Base-by-base conservation (phyloP, 2,329 filamentous ascomycete species). In the Colletotrichum spinosum region DNA sequence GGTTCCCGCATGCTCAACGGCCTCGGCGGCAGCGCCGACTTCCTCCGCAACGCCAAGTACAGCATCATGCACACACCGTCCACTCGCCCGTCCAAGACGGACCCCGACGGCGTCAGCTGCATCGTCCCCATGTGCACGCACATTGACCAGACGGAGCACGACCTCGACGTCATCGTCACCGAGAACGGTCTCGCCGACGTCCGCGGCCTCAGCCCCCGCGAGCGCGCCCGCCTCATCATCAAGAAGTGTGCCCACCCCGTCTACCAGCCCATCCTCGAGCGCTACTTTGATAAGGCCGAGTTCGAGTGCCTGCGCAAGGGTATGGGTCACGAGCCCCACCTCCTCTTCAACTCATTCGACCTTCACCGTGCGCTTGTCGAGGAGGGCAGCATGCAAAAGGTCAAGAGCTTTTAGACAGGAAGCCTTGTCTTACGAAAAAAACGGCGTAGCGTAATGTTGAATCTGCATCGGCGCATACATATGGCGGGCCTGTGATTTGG, bases 91-190 rank as follows among this genome's bases (percentile, higher is more conserved):
- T 88, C 86, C 73, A 97, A 96, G 85, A 90, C 86, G 12, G 93
- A 97, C 76, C 92, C 92, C 2, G 88, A 89, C 62, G 93, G 93
- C 70, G 88, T 97, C 61, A 90, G 85, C 70, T 96, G 92, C 80
- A 97, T 97, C 72, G 92, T 97, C n/a, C 93, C 93, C 65, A 95
- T 97, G 91, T 93, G 90, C 80, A 97, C 93, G 4, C 94, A 97
- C 80, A 84, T 97, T 70, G 93, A 97, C 79, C 93, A 97, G 85
- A 97, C 94, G 0, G 94, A 97, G 81, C 93, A 97, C 78, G 94
- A 97, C 76, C 85, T 97, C 44, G 93, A 97, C 72, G 89, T 97
- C n/a, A 80, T 97, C 50, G 93, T 97, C n/a, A 88, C 86, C 25
- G 83, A 87, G 78, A 79, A 86, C 76, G 93, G 94, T 63, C 86